phyloP scores from a whole-genome alignment of 148 eudicot genomes.

The Amaranthus palmeri region DNA sequence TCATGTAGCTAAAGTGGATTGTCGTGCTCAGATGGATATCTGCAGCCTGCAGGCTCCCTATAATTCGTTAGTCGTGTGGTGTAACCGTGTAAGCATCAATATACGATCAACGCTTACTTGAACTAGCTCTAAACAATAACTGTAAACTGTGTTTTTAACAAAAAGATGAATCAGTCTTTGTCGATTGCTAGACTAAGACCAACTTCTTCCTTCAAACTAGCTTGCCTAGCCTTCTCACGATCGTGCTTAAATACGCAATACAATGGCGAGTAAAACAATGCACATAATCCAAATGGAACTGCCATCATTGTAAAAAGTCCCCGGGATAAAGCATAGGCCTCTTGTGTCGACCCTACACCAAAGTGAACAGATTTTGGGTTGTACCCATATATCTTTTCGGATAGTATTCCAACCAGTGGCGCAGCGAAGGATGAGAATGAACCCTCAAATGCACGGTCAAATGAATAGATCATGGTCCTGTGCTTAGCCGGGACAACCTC shows the following conservation, averaged over 20 bases:
- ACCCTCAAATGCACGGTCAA: conserved; percentile 86
- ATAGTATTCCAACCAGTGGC: conserved; percentile 82
- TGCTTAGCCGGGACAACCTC: conserved; percentile 85
- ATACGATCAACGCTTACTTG: neutral
- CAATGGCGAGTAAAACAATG: conserved; percentile 77
- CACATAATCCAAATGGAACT: conserved; percentile 81
- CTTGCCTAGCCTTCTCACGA: conserved; percentile 61
- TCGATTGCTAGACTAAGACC: conserved; percentile 15
- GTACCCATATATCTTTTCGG: conserved; percentile 86
- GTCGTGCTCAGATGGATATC: neutral
- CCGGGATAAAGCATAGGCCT: conserved; percentile 77
- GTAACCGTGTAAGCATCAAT: neutral
- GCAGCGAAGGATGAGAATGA: conserved; percentile 97
- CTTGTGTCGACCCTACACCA: conserved; percentile 48
- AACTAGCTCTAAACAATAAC: neutral
- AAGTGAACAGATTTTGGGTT: conserved; percentile 61
- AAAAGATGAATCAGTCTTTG: neutral
- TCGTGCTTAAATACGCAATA: conserved; percentile 63
- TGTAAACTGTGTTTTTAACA: neutral
- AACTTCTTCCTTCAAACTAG: conserved; percentile 61
- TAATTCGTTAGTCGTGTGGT: neutral
- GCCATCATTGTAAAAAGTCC: conserved; percentile 94
- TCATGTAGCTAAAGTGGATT: neutral
- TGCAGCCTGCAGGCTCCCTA: neutral
- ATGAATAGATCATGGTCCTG: conserved; percentile 94